A percentile compares a stretch with the other conserved stretches of the same genome.
phyloP scores from a whole-genome alignment of 129 eudicot species.

The Heracleum sosnowskyi region DNA sequence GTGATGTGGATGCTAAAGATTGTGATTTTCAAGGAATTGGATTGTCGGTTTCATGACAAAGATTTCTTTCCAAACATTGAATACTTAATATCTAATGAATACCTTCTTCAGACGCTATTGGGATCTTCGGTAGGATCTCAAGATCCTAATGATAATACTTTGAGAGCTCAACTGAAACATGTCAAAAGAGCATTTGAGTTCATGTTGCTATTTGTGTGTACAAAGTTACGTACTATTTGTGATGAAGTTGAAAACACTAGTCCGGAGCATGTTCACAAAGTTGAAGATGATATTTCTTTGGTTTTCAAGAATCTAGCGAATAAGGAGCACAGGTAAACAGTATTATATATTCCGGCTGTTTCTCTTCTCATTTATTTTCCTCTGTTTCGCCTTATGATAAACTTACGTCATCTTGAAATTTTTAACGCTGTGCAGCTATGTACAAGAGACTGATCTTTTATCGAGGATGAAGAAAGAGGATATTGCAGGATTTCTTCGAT shows the following conservation, averaged over 20 bases:
- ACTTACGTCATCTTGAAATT: no score
- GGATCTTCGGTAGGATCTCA: no score
- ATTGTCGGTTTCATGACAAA: constrained; percentile 26
- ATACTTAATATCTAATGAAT: constrained; percentile 21
- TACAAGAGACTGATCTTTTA: constrained; percentile 28
- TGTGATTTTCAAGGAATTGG: constrained; percentile 20
- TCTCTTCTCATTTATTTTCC: no score
- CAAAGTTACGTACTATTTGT: constrained; percentile 7
- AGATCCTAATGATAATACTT: constrained; percentile 1
- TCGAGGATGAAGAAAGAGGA: constrained; percentile 23
- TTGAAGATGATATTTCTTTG: constrained; percentile 16
- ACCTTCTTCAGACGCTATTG: constrained; percentile 24
- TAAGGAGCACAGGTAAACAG: constrained; percentile 21
- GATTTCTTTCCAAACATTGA: constrained; percentile 28
- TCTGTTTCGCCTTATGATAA: no score
- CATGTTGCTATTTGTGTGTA: not conserved
- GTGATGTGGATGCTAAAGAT: constrained; percentile 29
- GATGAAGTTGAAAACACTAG: not conserved
- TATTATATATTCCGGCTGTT: no score
- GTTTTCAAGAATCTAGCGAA: constrained; percentile 28
- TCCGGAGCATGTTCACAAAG: no score
- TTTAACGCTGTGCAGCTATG: no score
- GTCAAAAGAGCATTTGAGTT: not conserved
- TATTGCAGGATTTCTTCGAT: constrained; percentile 12
- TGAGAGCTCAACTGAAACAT: constrained; percentile 8